Base-by-base conservation (phyloP, 352 stramenopile species). In the Phytopythium mirpurense region DNA sequence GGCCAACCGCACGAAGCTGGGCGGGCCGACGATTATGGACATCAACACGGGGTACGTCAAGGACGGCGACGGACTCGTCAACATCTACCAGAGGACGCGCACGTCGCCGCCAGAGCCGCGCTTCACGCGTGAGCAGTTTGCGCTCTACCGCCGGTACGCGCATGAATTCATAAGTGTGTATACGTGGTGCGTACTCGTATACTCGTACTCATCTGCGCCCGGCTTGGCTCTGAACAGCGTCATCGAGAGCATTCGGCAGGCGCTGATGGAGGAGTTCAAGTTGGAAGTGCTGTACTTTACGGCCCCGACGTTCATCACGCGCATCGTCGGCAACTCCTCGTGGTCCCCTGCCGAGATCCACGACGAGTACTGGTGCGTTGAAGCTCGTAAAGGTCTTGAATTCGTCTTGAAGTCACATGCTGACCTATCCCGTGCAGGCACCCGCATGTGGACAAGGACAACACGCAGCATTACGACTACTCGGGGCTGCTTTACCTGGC, bases 401-500 rank as follows among this genome's bases (percentile, higher is more conserved):
- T n/a, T n/a, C n/a, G n/a, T n/a, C n/a, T n/a, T n/a, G n/a, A n/a
- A n/a, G n/a, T 11, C 41, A 63, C 29, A 52, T 14, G n/a, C 55
- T 5, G 26, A 59, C 48, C 27, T 45, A 9, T 9, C 5, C 29
- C 18, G 46, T 52, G 24, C 32, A 92, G 78, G 81, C 85, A 96
- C 58, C 71, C 79, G 19, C 90, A 97, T 44, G 83, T 96, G 32
- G 90, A 97, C 71, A 95, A 96, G 70, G 80, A 95, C 54, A 97
- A 97, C 68, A 97, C 90, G 1, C 70, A 69, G n/a, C 90, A 97
- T 62, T 97, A 97, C 65, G 87, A 96, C 58, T 97, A 96, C 70
- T 97, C 87, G 16, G 87, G 88, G 0, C 63, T 97, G 27, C 54
- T 97, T 9, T 97, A 97, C 52, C 62, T 97, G 10, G 76, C 82